phyloP scores from a whole-genome alignment of 2,329 filamentous ascomycete genomes.

The Neofusicoccum laricinum region DNA sequence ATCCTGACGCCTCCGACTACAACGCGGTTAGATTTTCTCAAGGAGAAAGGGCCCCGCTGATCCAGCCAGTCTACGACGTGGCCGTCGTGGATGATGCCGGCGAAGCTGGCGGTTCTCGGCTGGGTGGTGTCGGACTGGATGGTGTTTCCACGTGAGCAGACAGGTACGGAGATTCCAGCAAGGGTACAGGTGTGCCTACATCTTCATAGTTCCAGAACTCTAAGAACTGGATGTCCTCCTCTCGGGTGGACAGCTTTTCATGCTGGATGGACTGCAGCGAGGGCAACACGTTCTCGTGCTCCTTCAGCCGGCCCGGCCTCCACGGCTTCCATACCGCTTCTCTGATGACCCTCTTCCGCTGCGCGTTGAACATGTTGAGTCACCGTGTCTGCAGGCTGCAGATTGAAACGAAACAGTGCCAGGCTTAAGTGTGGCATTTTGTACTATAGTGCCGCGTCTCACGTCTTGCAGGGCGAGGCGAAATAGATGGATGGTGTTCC shows the following conservation, averaged over 20 bases:
- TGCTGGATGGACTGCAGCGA: slow-evolving; percentile 7
- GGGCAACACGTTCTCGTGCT: slow-evolving; percentile 2
- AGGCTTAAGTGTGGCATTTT: slow-evolving; percentile 2
- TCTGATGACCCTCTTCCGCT: not conserved
- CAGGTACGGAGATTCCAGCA: not conserved
- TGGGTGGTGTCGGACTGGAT: not conserved
- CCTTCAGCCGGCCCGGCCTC: not conserved
- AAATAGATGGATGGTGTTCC: not conserved
- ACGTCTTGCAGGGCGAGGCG: not conserved
- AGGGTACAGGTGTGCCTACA: not conserved
- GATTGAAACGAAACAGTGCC: not conserved
- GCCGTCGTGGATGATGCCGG: slow-evolving; percentile 1
- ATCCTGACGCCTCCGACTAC: slow-evolving; percentile 1
- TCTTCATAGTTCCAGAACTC: slow-evolving; percentile 9
- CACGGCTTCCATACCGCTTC: slow-evolving; percentile 3
- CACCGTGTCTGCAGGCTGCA: not conserved
- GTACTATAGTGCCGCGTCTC: not conserved
- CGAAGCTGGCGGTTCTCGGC: not conserved
- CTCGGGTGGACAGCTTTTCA: not conserved
- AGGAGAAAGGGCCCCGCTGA: not conserved
- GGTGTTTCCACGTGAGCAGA: not conserved
- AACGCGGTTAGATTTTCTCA: not conserved
- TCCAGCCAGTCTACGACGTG: slow-evolving; percentile 4
- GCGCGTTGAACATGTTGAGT: not conserved
- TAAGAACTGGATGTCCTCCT: slow-evolving; percentile 2